phyloP scores from a whole-genome alignment of 2,329 filamentous ascomycete species.

The Fusarium sororula region DNA sequence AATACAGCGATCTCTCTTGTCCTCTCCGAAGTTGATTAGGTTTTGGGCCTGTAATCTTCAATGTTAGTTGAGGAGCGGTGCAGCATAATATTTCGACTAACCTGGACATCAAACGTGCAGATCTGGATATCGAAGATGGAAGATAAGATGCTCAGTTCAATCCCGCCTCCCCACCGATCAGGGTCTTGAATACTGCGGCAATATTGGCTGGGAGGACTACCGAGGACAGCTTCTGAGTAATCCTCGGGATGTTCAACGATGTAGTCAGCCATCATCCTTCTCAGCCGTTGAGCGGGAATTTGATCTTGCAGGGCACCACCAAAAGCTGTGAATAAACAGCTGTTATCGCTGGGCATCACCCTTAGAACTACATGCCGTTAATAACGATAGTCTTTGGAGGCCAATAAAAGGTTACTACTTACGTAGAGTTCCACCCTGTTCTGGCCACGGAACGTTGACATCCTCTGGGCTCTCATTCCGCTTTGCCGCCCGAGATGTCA shows the following conservation, averaged over 20 bases:
- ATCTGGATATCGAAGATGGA: constrained; percentile 88
- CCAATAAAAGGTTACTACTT: constrained; percentile 8
- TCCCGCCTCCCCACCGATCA: constrained; percentile 89
- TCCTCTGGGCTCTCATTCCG: constrained; percentile 41
- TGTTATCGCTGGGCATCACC: constrained; percentile 97
- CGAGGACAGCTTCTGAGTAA: constrained; percentile 81
- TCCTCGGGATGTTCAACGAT: constrained; percentile 78
- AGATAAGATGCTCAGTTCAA: constrained; percentile 86
- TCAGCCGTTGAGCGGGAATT: constrained; percentile 64
- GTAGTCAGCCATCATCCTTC: constrained; percentile 78
- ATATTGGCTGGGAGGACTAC: constrained; percentile 77
- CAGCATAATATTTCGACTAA: constrained; percentile 25
- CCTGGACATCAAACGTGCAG: constrained; percentile 81
- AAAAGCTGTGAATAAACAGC: constrained; percentile 91
- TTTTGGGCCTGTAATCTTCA: constrained; percentile 43
- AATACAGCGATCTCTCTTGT: constrained; percentile 73
- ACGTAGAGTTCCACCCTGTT: constrained; percentile 62
- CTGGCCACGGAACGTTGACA: constrained; percentile 58
- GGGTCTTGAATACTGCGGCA: constrained; percentile 82
- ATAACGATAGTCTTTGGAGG: neutral
- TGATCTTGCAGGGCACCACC: constrained; percentile 77
- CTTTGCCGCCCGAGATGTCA: neutral
- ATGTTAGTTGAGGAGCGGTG: neutral
- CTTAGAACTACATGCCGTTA: constrained; percentile 70
- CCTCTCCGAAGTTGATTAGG: constrained; percentile 76